Percentiles rank a stretch among this genome's conserved stretches.
Evolutionary conservation across 176 grass and related monocot genomes (phyloP).

Genomic region (Panicum miliaceum): DNA sequence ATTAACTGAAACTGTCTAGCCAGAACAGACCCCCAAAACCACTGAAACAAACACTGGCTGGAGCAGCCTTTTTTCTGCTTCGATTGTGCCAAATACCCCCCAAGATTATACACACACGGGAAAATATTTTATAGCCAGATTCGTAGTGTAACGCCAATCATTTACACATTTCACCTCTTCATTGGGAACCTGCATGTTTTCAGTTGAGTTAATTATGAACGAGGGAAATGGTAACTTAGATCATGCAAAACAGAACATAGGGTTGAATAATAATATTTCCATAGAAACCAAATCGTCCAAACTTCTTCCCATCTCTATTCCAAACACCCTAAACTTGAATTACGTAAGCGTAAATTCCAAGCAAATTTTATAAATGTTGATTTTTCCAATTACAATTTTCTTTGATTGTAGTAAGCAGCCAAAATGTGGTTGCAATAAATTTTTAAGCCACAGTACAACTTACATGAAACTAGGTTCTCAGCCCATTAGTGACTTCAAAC

Average conservation of each 20-base stretch:
- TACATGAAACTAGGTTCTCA: background rate
- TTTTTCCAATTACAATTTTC: background rate
- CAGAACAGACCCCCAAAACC: constrained; percentile 29
- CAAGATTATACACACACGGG: constrained; percentile 54
- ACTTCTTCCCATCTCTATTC: background rate
- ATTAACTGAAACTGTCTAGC: constrained; percentile 37
- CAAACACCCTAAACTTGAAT: background rate
- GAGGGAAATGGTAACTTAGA: background rate
- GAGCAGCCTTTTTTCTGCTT: constrained; percentile 40
- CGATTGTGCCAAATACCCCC: constrained; percentile 26
- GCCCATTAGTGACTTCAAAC: background rate
- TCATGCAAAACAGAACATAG: background rate
- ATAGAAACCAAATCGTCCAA: background rate
- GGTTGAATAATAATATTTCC: background rate
- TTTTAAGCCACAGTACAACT: background rate
- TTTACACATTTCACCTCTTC: constrained; percentile 52
- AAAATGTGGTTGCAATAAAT: background rate
- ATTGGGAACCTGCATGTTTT: constrained; percentile 24
- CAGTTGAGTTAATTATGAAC: constrained; percentile 9
- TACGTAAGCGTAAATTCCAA: background rate
- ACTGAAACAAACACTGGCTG: constrained; percentile 38
- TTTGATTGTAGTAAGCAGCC: constrained; percentile 1
- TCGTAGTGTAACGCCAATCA: constrained; percentile 26
- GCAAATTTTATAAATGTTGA: background rate
- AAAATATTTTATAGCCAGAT: constrained; percentile 43